Evolutionary conservation across 352 stramenopile genomes (phyloP).

Genomic region (Phytophthora pseudosyringae): DNA sequence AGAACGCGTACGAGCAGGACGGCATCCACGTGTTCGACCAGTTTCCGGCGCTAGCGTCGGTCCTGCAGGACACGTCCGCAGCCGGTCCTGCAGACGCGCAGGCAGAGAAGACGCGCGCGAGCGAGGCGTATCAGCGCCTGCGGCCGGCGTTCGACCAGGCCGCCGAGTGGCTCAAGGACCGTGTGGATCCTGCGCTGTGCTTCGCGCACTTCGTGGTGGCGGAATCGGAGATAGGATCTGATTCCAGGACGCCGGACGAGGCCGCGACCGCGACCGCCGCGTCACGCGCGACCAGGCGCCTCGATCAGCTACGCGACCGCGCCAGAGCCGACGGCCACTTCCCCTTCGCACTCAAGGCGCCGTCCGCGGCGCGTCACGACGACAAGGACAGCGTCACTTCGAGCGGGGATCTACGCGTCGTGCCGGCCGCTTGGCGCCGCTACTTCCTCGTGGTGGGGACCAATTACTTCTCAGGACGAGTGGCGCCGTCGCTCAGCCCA

Average conservation of each 20-base stretch:
- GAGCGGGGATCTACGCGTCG: slow-evolving; percentile 53
- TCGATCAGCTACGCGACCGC: slow-evolving; percentile 39
- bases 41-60: slow-evolving; percentile 31
- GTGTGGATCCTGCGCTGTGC: slow-evolving; percentile 58
- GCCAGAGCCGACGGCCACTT: slow-evolving; percentile 51
- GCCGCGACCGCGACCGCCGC: background rate
- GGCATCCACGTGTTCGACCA: slow-evolving; percentile 55
- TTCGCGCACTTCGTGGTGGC: slow-evolving; percentile 49
- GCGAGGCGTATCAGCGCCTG: slow-evolving; percentile 52
- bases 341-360: slow-evolving; percentile 50
- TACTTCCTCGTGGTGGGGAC: slow-evolving; percentile 68
- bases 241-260: slow-evolving; percentile 15
- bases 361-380: slow-evolving; percentile 4
- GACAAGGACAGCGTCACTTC: slow-evolving; percentile 26
- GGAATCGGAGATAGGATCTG: slow-evolving; percentile 20
- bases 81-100: slow-evolving; percentile 3
- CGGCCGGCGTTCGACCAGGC: slow-evolving; percentile 52
- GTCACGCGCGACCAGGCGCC: slow-evolving; percentile 32
- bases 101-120: slow-evolving; percentile 28
- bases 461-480: slow-evolving; percentile 65
- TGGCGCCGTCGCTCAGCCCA: slow-evolving; percentile 56
- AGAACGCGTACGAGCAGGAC: slow-evolving; percentile 58
- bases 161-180: slow-evolving; percentile 38
- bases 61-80: slow-evolving; percentile 22
- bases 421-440: slow-evolving; percentile 44